Evolutionary conservation across 306 rosid genomes (phyloP).

Genomic region (Mucuna pruriens): DNA sequence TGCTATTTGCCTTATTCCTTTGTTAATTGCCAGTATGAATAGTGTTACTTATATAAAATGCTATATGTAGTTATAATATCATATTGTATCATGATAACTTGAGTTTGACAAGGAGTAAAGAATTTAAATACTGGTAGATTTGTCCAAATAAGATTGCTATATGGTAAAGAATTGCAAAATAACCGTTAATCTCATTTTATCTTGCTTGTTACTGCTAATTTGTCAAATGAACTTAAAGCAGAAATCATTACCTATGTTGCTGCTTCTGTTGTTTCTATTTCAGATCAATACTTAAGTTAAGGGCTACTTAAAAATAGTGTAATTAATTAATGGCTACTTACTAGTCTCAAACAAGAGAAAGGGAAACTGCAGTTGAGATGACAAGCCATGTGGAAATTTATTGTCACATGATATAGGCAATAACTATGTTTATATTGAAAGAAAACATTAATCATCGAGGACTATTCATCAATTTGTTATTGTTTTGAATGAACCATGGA

Average conservation of each 20-base stretch:
- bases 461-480: not conserved
- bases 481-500: not conserved
- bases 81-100: no score
- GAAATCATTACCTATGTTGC: not conserved
- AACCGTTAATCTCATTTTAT: not conserved
- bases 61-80: not conserved
- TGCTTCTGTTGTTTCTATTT: not conserved
- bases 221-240: not conserved
- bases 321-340: not conserved
- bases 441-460: not conserved
- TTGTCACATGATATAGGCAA: not conserved
- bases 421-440: not conserved
- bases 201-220: not conserved
- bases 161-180: not conserved
- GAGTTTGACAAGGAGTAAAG: not conserved
- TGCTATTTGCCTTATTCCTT: not conserved
- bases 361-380: not conserved
- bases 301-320: not conserved
- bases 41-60: no score
- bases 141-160: not conserved
- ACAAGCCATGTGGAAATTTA: not conserved
- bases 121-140: not conserved
- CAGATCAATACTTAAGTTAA: not conserved
- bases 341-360: not conserved
- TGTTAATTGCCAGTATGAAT: not conserved